Evolutionary conservation across 169 alveolate species (phyloP).

Genomic region (Plasmodium vivax): DNA sequence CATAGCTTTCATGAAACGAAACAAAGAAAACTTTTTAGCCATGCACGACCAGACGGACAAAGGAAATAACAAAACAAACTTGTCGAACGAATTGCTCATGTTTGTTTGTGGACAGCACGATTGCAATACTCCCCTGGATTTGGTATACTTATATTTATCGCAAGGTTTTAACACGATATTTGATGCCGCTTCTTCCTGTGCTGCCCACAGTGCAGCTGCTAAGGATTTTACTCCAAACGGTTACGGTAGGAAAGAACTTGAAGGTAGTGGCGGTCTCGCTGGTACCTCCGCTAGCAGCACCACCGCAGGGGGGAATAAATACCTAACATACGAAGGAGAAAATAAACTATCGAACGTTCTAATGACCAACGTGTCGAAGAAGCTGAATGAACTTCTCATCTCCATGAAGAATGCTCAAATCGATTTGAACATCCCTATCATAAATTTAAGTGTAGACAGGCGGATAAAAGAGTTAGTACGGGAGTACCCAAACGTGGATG

Average conservation of each 20-base stretch:
- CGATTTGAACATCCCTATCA: slow-evolving; percentile 93
- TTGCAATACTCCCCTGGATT: slow-evolving; percentile 73
- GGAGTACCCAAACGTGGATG: slow-evolving; percentile 79
- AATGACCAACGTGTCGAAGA: slow-evolving; percentile 78
- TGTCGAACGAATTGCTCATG: slow-evolving; percentile 64
- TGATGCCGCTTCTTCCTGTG: slow-evolving; percentile 75
- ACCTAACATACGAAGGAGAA: slow-evolving; percentile 57
- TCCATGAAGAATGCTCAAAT: slow-evolving; percentile 93
- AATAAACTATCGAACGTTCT: slow-evolving; percentile 57
- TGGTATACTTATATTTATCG: slow-evolving; percentile 70
- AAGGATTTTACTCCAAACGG: slow-evolving; percentile 11
- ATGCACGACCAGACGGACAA: slow-evolving; percentile 18
- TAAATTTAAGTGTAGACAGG: slow-evolving; percentile 90
- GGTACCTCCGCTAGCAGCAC: neutral
- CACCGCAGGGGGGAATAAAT: neutral
- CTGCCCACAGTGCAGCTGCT: neutral
- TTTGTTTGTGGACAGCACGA: slow-evolving; percentile 74
- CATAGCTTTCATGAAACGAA: slow-evolving; percentile 74
- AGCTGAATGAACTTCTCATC: slow-evolving; percentile 89
- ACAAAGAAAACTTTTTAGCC: slow-evolving; percentile 51
- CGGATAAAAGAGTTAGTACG: slow-evolving; percentile 86
- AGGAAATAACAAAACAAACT: slow-evolving; percentile 46
- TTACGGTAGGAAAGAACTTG: slow-evolving; percentile 30
- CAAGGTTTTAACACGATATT: slow-evolving; percentile 74
- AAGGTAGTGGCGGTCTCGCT: neutral